These are phyloP conservation scores for Angophora floribunda DNA, from an alignment of 345 rosid species.

Conservation along the genomic window DNA sequence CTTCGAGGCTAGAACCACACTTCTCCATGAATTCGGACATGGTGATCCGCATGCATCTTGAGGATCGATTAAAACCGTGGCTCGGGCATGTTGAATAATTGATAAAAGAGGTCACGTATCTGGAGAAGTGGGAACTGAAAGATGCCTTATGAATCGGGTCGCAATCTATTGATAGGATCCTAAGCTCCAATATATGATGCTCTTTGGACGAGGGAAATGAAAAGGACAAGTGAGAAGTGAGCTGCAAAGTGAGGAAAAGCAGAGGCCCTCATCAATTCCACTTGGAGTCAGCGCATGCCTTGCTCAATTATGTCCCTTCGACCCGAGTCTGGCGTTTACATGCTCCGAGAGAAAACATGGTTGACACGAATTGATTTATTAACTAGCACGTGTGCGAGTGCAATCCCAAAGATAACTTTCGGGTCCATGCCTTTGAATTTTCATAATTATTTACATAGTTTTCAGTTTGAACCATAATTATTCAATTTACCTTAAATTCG, in stretches of 20 bases:
- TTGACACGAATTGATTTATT: neutral
- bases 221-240: neutral
- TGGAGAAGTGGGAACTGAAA: neutral
- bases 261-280: neutral
- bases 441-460: neutral
- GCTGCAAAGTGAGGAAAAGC: neutral
- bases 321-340: neutral
- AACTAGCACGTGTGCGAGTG: neutral
- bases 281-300: neutral
- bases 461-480: neutral
- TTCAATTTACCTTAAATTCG: neutral
- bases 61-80: neutral
- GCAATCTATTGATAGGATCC: neutral
- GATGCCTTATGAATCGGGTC: neutral
- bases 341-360: neutral
- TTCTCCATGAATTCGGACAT: neutral
- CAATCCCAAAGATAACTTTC: neutral
- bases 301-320: neutral
- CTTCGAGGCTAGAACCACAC: neutral
- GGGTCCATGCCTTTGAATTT: neutral
- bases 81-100: neutral
- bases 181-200: neutral
- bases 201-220: neutral
- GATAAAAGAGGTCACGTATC: neutral
- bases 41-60: neutral